Evolutionary conservation across 2,329 filamentous ascomycete genomes (phyloP).

Genomic region (Stachybotrys elegans): DNA sequence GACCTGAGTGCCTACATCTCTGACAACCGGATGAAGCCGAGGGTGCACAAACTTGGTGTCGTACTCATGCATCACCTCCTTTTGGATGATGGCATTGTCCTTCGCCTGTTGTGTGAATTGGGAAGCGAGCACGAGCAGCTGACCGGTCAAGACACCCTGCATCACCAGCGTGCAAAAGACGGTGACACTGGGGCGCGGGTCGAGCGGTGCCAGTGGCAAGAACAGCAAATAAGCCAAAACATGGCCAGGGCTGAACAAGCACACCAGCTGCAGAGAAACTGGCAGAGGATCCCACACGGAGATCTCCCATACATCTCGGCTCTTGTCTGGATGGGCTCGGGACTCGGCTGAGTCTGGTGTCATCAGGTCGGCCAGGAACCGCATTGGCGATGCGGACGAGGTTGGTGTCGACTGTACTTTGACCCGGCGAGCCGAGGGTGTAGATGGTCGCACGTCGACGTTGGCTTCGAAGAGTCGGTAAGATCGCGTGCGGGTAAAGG

Average conservation of each 20-base stretch:
- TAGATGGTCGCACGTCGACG: constrained; percentile 70
- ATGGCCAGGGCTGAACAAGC: constrained; percentile 89
- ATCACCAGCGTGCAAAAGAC: constrained; percentile 79
- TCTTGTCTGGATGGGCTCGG: constrained; percentile 75
- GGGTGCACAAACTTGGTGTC: constrained; percentile 95
- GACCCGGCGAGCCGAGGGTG: constrained; percentile 83
- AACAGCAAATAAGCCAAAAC: constrained; percentile 87
- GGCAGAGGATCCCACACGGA: constrained; percentile 91
- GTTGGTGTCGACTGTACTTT: constrained; percentile 79
- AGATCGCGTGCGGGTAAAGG: constrained; percentile 73
- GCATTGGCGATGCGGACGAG: constrained; percentile 72
- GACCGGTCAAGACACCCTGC: constrained; percentile 67
- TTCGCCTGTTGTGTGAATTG: constrained; percentile 80
- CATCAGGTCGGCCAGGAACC: constrained; percentile 65
- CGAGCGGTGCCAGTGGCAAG: constrained; percentile 69
- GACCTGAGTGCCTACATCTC: constrained; percentile 75
- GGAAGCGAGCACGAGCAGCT: constrained; percentile 68
- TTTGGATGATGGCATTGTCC: constrained; percentile 78
- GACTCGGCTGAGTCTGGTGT: constrained; percentile 69
- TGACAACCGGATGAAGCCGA: constrained; percentile 72
- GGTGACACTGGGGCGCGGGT: constrained; percentile 78
- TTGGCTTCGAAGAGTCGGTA: constrained; percentile 89
- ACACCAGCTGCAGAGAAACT: constrained; percentile 75
- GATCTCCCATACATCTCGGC: constrained; percentile 90
- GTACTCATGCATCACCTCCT: constrained; percentile 91